A percentile compares a stretch with the other conserved stretches of the same genome.
Conservation (phyloP, 2,329 filamentous ascomycete species). For the Curvularia spicifera region DNA sequence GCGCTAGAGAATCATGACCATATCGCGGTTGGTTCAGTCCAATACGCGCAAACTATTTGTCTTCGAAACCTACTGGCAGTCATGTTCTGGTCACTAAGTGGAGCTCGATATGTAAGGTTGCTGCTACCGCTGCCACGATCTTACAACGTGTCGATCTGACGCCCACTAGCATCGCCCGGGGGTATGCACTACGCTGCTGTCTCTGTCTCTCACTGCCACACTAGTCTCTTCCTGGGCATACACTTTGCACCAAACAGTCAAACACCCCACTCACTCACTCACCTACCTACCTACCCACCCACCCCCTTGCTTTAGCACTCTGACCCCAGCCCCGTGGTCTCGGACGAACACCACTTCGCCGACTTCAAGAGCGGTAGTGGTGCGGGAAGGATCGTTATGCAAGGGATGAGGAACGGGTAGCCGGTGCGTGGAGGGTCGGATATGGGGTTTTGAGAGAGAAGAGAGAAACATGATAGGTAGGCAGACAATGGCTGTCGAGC, state of each 20-base stretch:
- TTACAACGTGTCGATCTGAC: neutral
- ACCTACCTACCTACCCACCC: neutral
- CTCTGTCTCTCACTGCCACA: neutral
- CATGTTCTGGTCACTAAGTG: neutral
- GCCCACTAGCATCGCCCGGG: neutral
- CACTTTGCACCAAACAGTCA: neutral
- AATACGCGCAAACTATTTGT: neutral
- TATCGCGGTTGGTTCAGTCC: neutral
- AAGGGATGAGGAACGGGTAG: neutral
- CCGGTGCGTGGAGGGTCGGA: no score
- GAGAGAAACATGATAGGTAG: no score
- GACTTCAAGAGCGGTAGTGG: neutral
- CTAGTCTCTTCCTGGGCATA: neutral
- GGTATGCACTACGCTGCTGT: neutral
- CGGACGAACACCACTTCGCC: neutral
- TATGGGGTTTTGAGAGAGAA: neutral
- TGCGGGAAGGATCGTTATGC: neutral
- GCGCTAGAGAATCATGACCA: slow-evolving; percentile 1
- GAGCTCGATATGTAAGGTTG: neutral
- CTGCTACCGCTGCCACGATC: neutral
- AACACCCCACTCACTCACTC: neutral
- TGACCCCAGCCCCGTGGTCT: neutral
- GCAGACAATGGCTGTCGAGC: no score
- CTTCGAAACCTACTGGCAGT: neutral
- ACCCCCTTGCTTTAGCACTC: neutral